These are phyloP conservation scores for Ecytonucleospora hepatopenaei DNA, from an alignment of 371 early-diverging fungal genomes.

Conservation along the genomic window DNA sequence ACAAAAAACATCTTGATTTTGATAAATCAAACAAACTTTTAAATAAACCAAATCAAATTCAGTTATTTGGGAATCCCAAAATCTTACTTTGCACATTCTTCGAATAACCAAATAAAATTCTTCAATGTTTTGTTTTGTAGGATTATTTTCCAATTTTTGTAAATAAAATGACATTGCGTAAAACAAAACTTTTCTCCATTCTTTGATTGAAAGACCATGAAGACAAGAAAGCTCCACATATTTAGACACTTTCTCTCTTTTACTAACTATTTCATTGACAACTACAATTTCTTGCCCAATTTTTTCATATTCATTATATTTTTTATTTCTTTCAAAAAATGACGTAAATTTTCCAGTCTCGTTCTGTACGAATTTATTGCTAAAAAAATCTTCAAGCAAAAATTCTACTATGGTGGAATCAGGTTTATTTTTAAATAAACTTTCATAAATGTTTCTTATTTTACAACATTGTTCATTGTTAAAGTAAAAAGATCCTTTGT, in stretches of 20 bases:
- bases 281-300: not conserved
- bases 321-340: not conserved
- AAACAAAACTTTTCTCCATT: constrained; percentile 39
- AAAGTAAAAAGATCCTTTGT: constrained; percentile 19
- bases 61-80: not conserved
- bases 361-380: constrained; percentile 26
- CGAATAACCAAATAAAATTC: constrained; percentile 40
- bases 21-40: constrained; percentile 16
- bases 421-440: not conserved
- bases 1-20: constrained; percentile 29
- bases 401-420: not conserved
- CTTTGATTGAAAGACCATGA: constrained; percentile 36
- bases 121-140: constrained; percentile 31
- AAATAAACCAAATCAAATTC: constrained; percentile 39
- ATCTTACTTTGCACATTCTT: constrained; percentile 14
- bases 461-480: constrained; percentile 28
- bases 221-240: constrained; percentile 17
- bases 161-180: constrained; percentile 8
- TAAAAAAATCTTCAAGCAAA: constrained; percentile 37
- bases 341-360: constrained; percentile 4
- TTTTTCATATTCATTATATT: not conserved
- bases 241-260: constrained; percentile 1
- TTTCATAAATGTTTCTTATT: constrained; percentile 21
- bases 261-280: not conserved
- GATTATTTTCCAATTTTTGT: not conserved